Evolutionary conservation across 140 eudicot species (phyloP), one percentile per base, ranked within the genome.

Genomic region (Flaveria floridana): DNA sequence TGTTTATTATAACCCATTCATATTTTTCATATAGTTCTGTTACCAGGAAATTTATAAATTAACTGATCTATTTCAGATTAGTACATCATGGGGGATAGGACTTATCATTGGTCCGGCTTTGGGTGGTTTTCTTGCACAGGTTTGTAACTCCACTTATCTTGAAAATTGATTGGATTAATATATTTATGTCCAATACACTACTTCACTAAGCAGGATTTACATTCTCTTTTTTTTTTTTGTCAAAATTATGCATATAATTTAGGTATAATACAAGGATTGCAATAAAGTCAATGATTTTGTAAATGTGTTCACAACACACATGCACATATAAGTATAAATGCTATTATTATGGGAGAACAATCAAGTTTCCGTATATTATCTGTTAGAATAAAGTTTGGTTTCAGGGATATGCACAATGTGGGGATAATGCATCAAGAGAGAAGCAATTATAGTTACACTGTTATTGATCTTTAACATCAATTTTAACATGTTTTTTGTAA

Each of bases 81-180:
- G 94, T 74, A 89, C 97, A 70, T 71, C 96, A 20, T 92, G 97
- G 97, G 95, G 95, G 16, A 79, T 85, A 20, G 96, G 96, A 82
- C 83, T 92, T 72, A 79, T 92, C 48, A 70, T 89, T 74, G 97
- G 97, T 44, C 97, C 97, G 46, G 89, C 92, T 74, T 58, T 92
- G 76, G 97, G 97, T 74, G 97, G 97, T 26, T 92, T 59, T 72
- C 95, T 92, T 77, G 97, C 97, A n/a, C 97, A 92, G 92, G 97
- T 92, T 74, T 23, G 39, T 52, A 46, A 47, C 39, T 73, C 41
- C 61, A 26, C 37, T 52, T 72, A 39, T 50, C 67, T 78, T 48
- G 20, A 46, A 47, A 51, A 21, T 41, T 63, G 61, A 57, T 77
- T 68, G 15, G n/a, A 37, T 18, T 42, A 70, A 44, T 53, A 52